Conservation (phyloP, 257 asterid genomes). For the Solanum chaucha region DNA sequence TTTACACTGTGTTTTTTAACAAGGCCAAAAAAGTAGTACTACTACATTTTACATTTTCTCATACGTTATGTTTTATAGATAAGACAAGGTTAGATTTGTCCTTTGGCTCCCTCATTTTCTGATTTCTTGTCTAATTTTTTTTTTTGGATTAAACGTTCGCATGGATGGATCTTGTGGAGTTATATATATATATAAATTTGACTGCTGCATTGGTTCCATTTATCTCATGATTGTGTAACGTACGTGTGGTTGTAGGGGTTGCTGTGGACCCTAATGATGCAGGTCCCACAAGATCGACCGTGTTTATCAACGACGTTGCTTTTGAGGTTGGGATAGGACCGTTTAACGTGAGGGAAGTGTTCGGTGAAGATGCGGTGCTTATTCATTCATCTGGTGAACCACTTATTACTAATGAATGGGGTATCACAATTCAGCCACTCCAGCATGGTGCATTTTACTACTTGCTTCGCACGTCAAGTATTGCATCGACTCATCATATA, state of each 20-base stretch:
- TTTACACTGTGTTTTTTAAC: background rate
- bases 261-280: background rate
- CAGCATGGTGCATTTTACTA: conserved; percentile 75
- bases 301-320: conserved; percentile 79
- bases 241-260: conserved; percentile 37
- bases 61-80: conserved; percentile 12
- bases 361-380: conserved; percentile 75
- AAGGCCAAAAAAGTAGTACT: background rate
- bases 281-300: conserved; percentile 48
- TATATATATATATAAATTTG: background rate
- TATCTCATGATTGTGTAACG: conserved; percentile 15
- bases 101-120: conserved; percentile 24
- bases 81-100: conserved; percentile 36
- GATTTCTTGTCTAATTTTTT: background rate
- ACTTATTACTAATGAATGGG: conserved; percentile 76
- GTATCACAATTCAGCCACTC: conserved; percentile 59
- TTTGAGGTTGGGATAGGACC: conserved; percentile 67
- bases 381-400: conserved; percentile 75
- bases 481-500: conserved; percentile 14
- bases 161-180: conserved; percentile 19
- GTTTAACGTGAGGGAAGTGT: conserved; percentile 66
- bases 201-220: conserved; percentile 16
- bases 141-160: conserved; percentile 42
- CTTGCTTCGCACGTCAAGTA: conserved; percentile 43
- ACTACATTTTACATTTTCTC: background rate